phyloP scores from a whole-genome alignment of 441 rosid genomes.

The Euphorbia corollata region DNA sequence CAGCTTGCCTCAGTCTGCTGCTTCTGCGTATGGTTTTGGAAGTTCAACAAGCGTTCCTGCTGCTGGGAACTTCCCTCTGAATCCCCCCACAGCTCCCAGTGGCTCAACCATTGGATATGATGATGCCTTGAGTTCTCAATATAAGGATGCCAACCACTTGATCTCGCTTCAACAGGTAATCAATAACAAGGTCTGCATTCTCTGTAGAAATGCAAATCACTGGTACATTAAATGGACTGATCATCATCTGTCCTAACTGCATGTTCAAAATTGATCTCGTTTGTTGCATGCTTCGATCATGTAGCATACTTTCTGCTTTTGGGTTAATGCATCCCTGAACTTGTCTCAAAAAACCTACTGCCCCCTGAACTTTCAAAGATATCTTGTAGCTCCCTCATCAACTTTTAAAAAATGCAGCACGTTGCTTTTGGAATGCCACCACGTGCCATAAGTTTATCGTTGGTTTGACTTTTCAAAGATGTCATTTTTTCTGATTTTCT shows the following conservation, averaged over 20 bases:
- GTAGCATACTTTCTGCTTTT: neutral
- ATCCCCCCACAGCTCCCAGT: slow-evolving; percentile 57
- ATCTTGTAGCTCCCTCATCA: too few relatives aligned
- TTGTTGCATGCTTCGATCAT: neutral
- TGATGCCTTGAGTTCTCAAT: slow-evolving; percentile 76
- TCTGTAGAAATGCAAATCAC: neutral
- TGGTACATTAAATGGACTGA: neutral
- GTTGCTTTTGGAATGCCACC: too few relatives aligned
- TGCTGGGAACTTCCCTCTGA: slow-evolving; percentile 56
- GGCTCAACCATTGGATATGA: slow-evolving; percentile 67
- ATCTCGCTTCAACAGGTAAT: slow-evolving; percentile 81
- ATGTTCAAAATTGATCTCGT: neutral
- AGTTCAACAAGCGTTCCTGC: slow-evolving; percentile 50
- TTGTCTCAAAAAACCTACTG: too few relatives aligned
- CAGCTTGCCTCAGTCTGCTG: slow-evolving; percentile 85
- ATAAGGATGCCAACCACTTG: slow-evolving; percentile 68
- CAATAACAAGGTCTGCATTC: neutral
- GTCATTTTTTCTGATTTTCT: too few relatives aligned
- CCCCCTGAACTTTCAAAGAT: too few relatives aligned
- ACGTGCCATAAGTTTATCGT: too few relatives aligned
- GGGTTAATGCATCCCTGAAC: too few relatives aligned
- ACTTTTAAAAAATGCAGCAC: too few relatives aligned
- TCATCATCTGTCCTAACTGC: neutral
- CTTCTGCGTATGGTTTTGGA: slow-evolving; percentile 87
- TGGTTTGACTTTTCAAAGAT: too few relatives aligned